Conservation (phyloP, 78 protist genomes). For the Emiliania huxleyi region DNA sequence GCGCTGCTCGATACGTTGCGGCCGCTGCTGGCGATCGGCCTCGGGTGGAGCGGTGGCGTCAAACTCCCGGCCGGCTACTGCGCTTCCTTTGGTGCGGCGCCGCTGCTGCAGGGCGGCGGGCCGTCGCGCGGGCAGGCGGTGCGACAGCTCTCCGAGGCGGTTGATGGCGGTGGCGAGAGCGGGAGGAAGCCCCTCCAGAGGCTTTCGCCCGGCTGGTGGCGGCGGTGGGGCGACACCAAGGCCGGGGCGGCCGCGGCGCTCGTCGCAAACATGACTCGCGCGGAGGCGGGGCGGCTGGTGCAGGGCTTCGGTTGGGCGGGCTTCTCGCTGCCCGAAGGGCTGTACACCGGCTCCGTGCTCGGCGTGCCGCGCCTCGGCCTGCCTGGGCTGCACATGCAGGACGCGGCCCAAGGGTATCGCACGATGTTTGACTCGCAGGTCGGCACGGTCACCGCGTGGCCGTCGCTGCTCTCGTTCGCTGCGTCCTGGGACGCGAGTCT, state of each 20-base stretch:
- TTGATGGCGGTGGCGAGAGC: not conserved
- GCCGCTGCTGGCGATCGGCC: too few species aligned
- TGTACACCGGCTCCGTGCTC: slow-evolving; percentile 29
- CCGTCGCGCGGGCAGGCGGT: not conserved
- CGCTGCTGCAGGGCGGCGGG: not conserved
- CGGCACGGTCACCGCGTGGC: slow-evolving; percentile 33
- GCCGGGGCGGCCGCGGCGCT: not conserved
- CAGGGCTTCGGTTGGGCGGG: not conserved
- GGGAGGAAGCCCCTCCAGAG: not conserved
- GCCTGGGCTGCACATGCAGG: slow-evolving; percentile 29
- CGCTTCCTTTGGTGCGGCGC: not conserved
- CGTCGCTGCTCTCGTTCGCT: slow-evolving; percentile 18
- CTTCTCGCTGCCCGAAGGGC: not conserved
- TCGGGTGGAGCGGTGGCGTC: too few species aligned
- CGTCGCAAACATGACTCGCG: not conserved
- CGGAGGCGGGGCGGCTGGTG: not conserved
- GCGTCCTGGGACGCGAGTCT: slow-evolving; percentile 38
- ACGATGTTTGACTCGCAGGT: not conserved
- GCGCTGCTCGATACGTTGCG: too few species aligned
- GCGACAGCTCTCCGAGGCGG: not conserved
- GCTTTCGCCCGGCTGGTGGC: not conserved
- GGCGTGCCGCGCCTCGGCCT: slow-evolving; percentile 10
- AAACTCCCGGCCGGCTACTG: not conserved
- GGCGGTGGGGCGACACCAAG: not conserved
- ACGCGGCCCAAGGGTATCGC: slow-evolving; percentile 52